Base-by-base conservation (phyloP, 2,329 filamentous ascomycete species). In the Epichloe bromicola region DNA sequence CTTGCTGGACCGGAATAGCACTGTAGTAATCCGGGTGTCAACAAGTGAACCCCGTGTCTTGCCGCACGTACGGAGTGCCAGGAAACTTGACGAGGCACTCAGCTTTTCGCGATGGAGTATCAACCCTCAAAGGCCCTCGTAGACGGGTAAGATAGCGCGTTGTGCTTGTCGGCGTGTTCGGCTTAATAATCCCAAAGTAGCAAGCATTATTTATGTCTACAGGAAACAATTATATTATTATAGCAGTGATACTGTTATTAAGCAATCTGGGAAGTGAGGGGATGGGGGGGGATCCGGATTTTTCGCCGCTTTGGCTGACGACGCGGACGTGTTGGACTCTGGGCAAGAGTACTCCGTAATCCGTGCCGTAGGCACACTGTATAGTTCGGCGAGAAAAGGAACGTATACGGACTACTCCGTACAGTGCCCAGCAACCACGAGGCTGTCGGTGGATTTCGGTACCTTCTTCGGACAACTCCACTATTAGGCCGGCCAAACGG, bases 401-500 rank as follows among this genome's bases (percentile, higher is more conserved):
- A 20, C 1, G 8, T 19, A 19, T 19, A 19, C 19, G 19, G 19
- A 19, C 19, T 19, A 19, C 1, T 19, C 19, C 19, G 19, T 19
- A 19, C 19, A 19, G 48, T 53, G 34, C 34, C 34, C 53, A 55
- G 34, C 36, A 30, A 23, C 26, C 3, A 2, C 3, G 15, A 3
- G 11, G 11, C 23, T 8, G 23, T 47, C 51, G 15, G 48, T 43
- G 17, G 42, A 23, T n/a, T 34, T 23, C 17, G 49, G 54, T 51
- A 56, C 53, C 48, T 57, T 54, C 45, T 51, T 50, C 52, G 39
- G 52, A 39, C 53, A 60, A 62, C 72, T 70, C 74, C 74, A 78
- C 75, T 74, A 75, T 78, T 76, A 70, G 66, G 73, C 75, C 75
- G 75, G 74, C 67, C 65, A 77, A 73, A 75, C 64, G 72, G 74